Percentiles rank a stretch among this genome's conserved stretches.
These are phyloP conservation scores for Scytalidium sp. DNA, from an alignment of 2,329 filamentous ascomycete species.

Conservation along the genomic window DNA sequence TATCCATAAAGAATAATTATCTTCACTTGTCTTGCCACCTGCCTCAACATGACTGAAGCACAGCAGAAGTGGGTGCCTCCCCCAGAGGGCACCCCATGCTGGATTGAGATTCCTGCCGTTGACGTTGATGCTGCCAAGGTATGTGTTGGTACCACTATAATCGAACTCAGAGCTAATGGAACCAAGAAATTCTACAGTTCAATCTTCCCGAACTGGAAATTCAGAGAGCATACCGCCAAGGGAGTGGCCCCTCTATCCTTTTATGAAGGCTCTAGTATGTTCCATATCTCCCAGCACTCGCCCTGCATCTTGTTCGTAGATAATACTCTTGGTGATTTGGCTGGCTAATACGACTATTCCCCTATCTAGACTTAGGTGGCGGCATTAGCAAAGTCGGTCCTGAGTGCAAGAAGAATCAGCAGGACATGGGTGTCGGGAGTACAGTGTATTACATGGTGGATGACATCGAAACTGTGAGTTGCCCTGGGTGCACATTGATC, in stretches of 20 bases:
- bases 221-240: conserved; percentile 6
- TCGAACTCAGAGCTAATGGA: neutral
- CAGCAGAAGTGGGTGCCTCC: conserved; percentile 6
- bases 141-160: neutral
- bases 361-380: conserved; percentile 1
- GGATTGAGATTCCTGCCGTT: conserved; percentile 12
- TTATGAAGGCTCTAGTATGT: neutral
- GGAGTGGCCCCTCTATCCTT: conserved; percentile 8
- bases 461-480: conserved; percentile 7
- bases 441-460: conserved; percentile 10
- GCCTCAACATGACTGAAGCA: neutral
- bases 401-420: conserved; percentile 4
- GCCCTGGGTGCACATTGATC: no score
- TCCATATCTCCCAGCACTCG: no score
- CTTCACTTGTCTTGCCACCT: neutral
- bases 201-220: conserved; percentile 12
- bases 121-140: conserved; percentile 11
- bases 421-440: conserved; percentile 7
- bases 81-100: conserved; percentile 8
- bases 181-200: conserved; percentile 10
- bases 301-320: no score
- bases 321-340: no score
- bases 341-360: no score
- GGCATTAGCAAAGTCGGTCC: neutral
- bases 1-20: neutral